phyloP scores from a whole-genome alignment of 176 grass and related monocot species.

The Ananas comosus region DNA sequence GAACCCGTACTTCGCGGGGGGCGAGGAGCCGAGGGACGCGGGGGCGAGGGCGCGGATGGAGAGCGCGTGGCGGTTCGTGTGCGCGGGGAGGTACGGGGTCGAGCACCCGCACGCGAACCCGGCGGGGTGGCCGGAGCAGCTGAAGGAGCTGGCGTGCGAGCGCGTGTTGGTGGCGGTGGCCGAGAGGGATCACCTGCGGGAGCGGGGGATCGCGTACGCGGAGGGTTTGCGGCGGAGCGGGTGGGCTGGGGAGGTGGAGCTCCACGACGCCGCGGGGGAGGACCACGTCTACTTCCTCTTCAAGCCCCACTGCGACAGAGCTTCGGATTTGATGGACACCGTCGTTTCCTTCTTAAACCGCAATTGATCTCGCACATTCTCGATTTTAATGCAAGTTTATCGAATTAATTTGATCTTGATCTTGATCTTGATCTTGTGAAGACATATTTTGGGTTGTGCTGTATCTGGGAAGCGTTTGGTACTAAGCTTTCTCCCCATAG shows the following conservation, averaged over 20 bases:
- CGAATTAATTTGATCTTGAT: too few relatives aligned
- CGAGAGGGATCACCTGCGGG: slow-evolving; percentile 24
- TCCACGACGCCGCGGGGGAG: slow-evolving; percentile 37
- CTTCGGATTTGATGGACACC: slow-evolving; percentile 21
- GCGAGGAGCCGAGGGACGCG: slow-evolving; percentile 13
- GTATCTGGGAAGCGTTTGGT: too few relatives aligned
- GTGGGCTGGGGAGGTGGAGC: slow-evolving; percentile 29
- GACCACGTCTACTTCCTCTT: slow-evolving; percentile 35
- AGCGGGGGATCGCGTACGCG: slow-evolving; percentile 27
- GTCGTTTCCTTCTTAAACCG: slow-evolving; percentile 25
- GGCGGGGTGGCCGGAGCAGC: slow-evolving; percentile 11
- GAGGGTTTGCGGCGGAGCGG: slow-evolving; percentile 28
- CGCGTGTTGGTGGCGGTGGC: slow-evolving; percentile 30
- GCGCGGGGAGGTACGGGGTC: slow-evolving; percentile 27
- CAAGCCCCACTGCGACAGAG: slow-evolving; percentile 18
- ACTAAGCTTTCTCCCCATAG: too few relatives aligned
- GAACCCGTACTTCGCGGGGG: slow-evolving; percentile 52
- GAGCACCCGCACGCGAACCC: slow-evolving; percentile 33
- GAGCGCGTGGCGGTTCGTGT: slow-evolving; percentile 30
- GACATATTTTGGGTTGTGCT: too few relatives aligned
- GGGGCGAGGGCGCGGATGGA: slow-evolving; percentile 22
- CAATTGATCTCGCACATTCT: too few relatives aligned
- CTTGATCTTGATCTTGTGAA: too few relatives aligned
- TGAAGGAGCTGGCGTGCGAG: slow-evolving; percentile 15
- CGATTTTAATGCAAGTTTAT: too few relatives aligned